Evolutionary conservation across 768 basidiomycete genomes (phyloP).

Genomic region (Dioszegia aurantiaca): DNA sequence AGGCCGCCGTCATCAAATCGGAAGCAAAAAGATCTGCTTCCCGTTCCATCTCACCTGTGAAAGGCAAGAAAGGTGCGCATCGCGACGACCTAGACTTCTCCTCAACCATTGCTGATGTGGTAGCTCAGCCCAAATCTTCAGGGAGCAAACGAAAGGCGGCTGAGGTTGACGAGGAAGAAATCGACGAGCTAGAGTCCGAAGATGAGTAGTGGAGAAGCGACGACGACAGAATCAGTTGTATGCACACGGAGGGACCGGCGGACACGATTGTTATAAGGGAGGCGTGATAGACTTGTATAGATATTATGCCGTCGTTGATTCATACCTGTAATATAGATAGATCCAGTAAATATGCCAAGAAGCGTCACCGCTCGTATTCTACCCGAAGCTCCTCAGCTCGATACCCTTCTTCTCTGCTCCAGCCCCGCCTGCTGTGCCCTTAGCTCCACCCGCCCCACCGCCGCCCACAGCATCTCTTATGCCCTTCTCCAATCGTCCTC

Average conservation of each 20-base stretch:
- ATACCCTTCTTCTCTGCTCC: constrained; percentile 39
- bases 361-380: background rate
- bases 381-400: constrained; percentile 45
- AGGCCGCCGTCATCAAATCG: background rate
- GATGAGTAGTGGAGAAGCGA: too few species aligned
- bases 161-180: background rate
- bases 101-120: background rate
- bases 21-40: background rate
- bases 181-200: too few species aligned
- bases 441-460: background rate
- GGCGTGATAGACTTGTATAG: too few species aligned
- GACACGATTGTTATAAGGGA: too few species aligned
- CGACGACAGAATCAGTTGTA: too few species aligned
- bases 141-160: background rate
- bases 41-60: background rate
- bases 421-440: background rate
- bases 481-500: constrained; percentile 69
- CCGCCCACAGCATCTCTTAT: constrained; percentile 66
- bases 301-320: background rate
- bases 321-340: constrained; percentile 4
- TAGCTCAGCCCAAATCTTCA: background rate
- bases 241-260: too few species aligned
- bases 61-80: background rate
- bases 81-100: background rate
- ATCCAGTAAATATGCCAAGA: background rate